A percentile compares a stretch with the other conserved stretches of the same genome.
These are phyloP conservation scores for Salix viminalis DNA, from an alignment of 345 rosid genomes.

Conservation along the genomic window DNA sequence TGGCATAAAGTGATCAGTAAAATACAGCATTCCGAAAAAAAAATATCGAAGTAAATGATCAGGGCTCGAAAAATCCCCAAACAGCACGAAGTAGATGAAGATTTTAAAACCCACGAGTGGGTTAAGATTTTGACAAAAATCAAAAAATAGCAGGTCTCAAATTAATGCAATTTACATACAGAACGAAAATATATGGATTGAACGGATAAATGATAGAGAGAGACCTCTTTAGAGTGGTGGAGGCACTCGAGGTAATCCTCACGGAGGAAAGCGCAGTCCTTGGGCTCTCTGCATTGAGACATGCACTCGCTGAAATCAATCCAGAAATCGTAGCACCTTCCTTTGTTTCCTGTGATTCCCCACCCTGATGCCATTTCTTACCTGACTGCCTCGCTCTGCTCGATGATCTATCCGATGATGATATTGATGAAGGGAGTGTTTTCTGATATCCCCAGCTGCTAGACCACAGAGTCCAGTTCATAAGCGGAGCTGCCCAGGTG, in stretches of 20 bases:
- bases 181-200: too few relatives aligned
- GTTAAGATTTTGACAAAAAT: neutral
- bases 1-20: neutral
- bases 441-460: too few relatives aligned
- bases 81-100: neutral
- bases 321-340: constrained; percentile 95
- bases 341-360: constrained; percentile 94
- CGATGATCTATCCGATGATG: too few relatives aligned
- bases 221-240: constrained; percentile 95
- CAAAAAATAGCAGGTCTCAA: neutral
- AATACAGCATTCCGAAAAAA: neutral
- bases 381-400: neutral
- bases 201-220: neutral
- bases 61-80: neutral
- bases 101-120: neutral
- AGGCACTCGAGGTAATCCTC: constrained; percentile 98
- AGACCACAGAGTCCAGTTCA: too few relatives aligned
- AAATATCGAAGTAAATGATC: neutral
- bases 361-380: constrained; percentile 82
- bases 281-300: constrained; percentile 91
- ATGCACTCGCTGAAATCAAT: constrained; percentile 89
- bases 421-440: too few relatives aligned
- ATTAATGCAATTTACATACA: neutral
- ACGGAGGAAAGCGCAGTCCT: constrained; percentile 83
- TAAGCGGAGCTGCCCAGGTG: too few relatives aligned